These are phyloP conservation scores for Globisporangium apiculatum DNA, from an alignment of 352 stramenopile species.

Conservation along the genomic window DNA sequence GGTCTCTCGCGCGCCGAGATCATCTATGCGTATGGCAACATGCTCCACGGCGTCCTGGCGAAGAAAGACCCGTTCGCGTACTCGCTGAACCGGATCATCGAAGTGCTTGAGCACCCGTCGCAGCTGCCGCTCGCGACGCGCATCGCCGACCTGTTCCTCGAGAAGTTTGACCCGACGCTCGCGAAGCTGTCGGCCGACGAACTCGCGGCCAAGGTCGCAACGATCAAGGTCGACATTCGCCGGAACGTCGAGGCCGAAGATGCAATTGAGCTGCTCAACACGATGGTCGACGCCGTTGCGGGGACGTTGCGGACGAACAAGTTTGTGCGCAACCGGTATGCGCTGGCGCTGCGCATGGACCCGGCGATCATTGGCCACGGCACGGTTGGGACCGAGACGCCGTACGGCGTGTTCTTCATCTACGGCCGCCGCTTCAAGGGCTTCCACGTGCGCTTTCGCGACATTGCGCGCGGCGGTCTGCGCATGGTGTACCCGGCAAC, in stretches of 20 bases:
- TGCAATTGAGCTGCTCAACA: conserved; percentile 68
- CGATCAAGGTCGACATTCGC: conserved; percentile 69
- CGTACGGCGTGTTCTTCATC: conserved; percentile 96
- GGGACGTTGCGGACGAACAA: conserved; percentile 80
- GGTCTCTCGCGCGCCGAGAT: conserved; percentile 91
- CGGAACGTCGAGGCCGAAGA: conserved; percentile 69
- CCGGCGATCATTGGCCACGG: conserved; percentile 75
- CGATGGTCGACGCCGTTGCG: conserved; percentile 67
- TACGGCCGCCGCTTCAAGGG: conserved; percentile 95
- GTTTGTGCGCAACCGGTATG: conserved; percentile 76
- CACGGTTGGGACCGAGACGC: conserved; percentile 81
- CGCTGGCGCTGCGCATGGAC: conserved; percentile 72
- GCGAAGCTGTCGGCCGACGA: conserved; percentile 33
- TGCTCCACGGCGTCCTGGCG: conserved; percentile 92
- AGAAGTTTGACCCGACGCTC: conserved; percentile 68
- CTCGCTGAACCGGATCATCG: conserved; percentile 91
- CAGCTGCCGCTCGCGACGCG: conserved; percentile 85
- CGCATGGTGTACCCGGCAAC: conserved; percentile 73
- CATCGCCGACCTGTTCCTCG: conserved; percentile 95
- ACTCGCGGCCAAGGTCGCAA: conserved; percentile 34
- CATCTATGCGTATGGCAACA: conserved; percentile 93
- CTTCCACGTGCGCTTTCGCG: conserved; percentile 81
- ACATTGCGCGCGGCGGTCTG: conserved; percentile 73
- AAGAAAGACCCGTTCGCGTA: conserved; percentile 94
- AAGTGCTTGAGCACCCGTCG: conserved; percentile 88